phyloP scores from a whole-genome alignment of 805 yeast genomes.

The Lipomyces orientalis region DNA sequence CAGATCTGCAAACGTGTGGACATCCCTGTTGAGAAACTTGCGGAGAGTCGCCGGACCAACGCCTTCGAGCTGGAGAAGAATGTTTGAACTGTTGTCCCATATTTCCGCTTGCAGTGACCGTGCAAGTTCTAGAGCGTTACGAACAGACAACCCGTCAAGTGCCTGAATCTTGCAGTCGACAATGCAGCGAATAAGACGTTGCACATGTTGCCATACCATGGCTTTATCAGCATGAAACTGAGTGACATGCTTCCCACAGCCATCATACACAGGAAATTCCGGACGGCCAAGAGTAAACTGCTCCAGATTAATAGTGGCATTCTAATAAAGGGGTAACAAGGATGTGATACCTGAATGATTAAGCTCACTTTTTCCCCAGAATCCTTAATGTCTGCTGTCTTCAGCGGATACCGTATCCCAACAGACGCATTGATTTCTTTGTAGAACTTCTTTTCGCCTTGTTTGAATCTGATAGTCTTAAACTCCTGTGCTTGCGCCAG shows the following conservation, averaged over 20 bases:
- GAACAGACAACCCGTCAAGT: slow-evolving; percentile 52
- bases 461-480: slow-evolving; percentile 49
- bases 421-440: slow-evolving; percentile 53
- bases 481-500: slow-evolving; percentile 52
- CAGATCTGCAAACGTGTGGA: slow-evolving; percentile 47
- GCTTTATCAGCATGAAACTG: slow-evolving; percentile 54
- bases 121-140: slow-evolving; percentile 48
- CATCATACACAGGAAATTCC: slow-evolving; percentile 54
- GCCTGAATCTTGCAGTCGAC: slow-evolving; percentile 52
- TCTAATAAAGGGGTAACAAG: neutral
- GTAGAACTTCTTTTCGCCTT: slow-evolving; percentile 54
- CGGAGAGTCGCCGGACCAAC: slow-evolving; percentile 53
- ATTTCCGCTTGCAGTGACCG: slow-evolving; percentile 53
- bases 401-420: slow-evolving; percentile 48
- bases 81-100: slow-evolving; percentile 58
- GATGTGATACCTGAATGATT: slow-evolving; percentile 28
- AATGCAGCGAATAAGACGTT: slow-evolving; percentile 53
- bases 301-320: slow-evolving; percentile 40
- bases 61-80: slow-evolving; percentile 56
- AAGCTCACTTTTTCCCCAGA: slow-evolving; percentile 51
- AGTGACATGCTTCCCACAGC: slow-evolving; percentile 49
- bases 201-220: slow-evolving; percentile 51
- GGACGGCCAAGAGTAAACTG: slow-evolving; percentile 60
- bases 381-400: slow-evolving; percentile 42
- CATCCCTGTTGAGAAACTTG: slow-evolving; percentile 48